phyloP scores from a whole-genome alignment of 148 eudicot species.

The Linanthus parryae region DNA sequence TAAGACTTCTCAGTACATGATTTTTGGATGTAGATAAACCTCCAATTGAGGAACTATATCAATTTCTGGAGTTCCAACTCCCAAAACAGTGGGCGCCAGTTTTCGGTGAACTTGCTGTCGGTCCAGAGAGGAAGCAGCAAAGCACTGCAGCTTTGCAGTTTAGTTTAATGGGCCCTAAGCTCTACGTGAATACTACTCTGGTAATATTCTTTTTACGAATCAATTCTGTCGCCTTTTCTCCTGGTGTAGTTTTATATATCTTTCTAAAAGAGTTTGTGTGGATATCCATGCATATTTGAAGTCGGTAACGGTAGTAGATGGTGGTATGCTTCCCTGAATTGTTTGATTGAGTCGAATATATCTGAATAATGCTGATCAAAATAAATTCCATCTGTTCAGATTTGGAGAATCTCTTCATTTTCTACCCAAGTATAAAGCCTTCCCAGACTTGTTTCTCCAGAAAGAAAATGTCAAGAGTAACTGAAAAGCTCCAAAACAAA shows the following conservation, averaged over 20 bases:
- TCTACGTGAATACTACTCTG: constrained; percentile 37
- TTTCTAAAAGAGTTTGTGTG: not conserved
- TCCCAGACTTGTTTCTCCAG: too few relatives aligned
- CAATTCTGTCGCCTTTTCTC: not conserved
- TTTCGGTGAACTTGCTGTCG: constrained; percentile 40
- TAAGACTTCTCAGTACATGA: too few relatives aligned
- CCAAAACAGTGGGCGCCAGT: constrained; percentile 55
- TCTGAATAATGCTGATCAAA: too few relatives aligned
- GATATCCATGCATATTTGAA: too few relatives aligned
- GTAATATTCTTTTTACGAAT: constrained; percentile 10
- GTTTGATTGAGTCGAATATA: too few relatives aligned
- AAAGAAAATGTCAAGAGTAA: too few relatives aligned
- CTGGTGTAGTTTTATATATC: not conserved
- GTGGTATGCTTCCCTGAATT: too few relatives aligned
- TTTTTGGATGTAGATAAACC: constrained; percentile 47
- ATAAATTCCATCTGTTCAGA: too few relatives aligned
- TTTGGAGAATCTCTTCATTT: too few relatives aligned
- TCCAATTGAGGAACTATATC: constrained; percentile 47
- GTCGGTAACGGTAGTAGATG: too few relatives aligned
- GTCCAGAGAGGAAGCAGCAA: constrained; percentile 43
- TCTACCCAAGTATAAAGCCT: too few relatives aligned
- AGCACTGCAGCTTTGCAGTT: constrained; percentile 40
- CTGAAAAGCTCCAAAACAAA: too few relatives aligned
- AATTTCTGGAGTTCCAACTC: constrained; percentile 50
- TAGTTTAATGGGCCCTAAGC: constrained; percentile 48